Evolutionary conservation across 805 yeast genomes (phyloP), one percentile per base, ranked within the genome.

Genomic region (Cyberlindnera mycetangii): DNA sequence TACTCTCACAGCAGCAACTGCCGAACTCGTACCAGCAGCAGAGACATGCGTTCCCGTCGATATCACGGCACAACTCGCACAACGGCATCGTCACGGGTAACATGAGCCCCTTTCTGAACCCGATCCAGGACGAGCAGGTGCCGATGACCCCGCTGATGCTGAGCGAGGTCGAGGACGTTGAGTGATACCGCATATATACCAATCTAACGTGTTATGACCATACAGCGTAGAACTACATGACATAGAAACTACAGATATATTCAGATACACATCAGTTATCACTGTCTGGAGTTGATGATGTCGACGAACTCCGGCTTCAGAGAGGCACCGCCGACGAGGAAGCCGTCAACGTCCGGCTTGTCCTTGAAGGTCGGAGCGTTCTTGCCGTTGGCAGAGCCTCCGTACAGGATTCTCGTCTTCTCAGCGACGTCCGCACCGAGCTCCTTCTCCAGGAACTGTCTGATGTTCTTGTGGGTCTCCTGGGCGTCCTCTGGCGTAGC

Each of bases 251-350:
- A 30, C n/a, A n/a, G n/a, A n/a, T n/a, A n/a, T n/a, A n/a, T n/a
- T n/a, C n/a, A n/a, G n/a, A n/a, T n/a, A n/a, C n/a, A n/a, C n/a
- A n/a, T n/a, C n/a, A n/a, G n/a, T n/a, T n/a, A n/a, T 67, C 80
- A 87, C 67, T 75, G 72, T 84, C 96, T 85, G 44, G 95, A 86
- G 76, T 86, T 92, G 80, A 93, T 78, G 67, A 93, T 93, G 73
- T 89, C 93, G 65, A 88, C 81, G 66, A 93, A 93, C 76, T 93
- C 99, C 56, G 99, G 96, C 81, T 93, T 93, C 71, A 93, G 81
- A 37, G 95, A 88, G 65, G 99, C 99, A 76, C 99, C 99, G 66
- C 99, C 99, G 61, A 93, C 99, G 64, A 93, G 81, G 92, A 90
- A 93, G 43, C 99, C 99, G 66, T 93, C 99, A 54, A 93, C 95